Conservation (phyloP, 148 eudicot genomes). For the Cornus kousa region DNA sequence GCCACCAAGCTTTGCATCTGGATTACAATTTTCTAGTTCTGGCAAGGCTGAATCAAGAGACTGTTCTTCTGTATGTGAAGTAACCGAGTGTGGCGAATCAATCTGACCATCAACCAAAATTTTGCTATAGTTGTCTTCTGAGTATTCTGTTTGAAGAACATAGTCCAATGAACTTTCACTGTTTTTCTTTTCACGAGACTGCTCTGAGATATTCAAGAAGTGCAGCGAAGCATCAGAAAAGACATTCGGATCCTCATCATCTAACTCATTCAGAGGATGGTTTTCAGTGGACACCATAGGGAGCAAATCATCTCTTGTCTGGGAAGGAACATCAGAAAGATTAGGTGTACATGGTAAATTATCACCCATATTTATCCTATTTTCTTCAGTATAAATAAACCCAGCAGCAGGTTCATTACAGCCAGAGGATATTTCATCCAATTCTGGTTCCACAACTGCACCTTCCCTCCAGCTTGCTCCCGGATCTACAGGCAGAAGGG, state of each 20-base stretch:
- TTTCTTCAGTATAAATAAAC: constrained; percentile 16
- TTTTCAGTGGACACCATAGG: constrained; percentile 22
- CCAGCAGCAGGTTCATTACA: constrained; percentile 17
- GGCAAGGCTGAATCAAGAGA: constrained; percentile 13
- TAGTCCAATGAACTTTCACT: constrained; percentile 8
- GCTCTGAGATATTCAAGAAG: constrained; percentile 17
- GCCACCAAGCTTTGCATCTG: constrained; percentile 19
- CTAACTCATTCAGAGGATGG: constrained; percentile 26
- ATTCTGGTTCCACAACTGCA: constrained; percentile 20
- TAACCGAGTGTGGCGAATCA: constrained; percentile 16
- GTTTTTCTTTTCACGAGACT: constrained; percentile 19
- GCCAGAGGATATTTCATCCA: constrained; percentile 19
- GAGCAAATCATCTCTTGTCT: constrained; percentile 22
- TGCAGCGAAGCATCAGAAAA: constrained; percentile 21
- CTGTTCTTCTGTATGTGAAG: constrained; percentile 25
- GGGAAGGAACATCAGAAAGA: constrained; percentile 15
- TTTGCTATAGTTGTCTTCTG: constrained; percentile 13
- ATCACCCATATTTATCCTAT: constrained; percentile 17
- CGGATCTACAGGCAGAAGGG: constrained; percentile 9
- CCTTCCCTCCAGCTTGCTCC: constrained; percentile 20
- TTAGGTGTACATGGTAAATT: constrained; percentile 12
- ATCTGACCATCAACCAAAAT: constrained; percentile 13
- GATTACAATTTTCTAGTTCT: constrained; percentile 22
- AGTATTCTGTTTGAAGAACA: constrained; percentile 26
- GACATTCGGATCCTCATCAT: constrained; percentile 24